Conservation (phyloP, 2,329 filamentous ascomycete species). For the Colletotrichum higginsianum region DNA sequence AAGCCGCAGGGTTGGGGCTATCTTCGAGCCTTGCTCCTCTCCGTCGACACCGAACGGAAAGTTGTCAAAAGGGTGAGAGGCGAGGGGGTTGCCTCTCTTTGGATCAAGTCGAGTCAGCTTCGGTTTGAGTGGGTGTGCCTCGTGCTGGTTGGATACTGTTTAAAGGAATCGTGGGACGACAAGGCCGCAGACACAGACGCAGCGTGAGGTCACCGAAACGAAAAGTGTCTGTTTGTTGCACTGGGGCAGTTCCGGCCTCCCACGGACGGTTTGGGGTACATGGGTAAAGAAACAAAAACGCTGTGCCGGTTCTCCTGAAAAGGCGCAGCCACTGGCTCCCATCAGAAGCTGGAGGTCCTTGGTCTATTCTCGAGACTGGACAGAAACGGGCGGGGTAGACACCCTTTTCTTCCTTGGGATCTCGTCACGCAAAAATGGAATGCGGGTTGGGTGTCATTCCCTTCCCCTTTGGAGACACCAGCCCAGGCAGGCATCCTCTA, state of each 20-base stretch:
- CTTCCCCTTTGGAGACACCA: conserved; percentile 10
- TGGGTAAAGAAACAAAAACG: too few species aligned
- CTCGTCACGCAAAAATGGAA: neutral
- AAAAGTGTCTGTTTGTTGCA: neutral
- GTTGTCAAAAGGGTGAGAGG: neutral
- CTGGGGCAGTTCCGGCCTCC: neutral
- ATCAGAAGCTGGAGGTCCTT: conserved; percentile 1
- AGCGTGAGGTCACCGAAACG: conserved; percentile 10
- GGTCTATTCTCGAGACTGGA: conserved; percentile 3
- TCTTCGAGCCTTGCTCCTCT: neutral
- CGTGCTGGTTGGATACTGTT: neutral
- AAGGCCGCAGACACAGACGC: neutral
- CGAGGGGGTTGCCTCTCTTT: neutral
- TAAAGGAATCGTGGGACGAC: conserved; percentile 12
- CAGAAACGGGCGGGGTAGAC: conserved; percentile 33
- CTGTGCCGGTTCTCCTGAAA: neutral
- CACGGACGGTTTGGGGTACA: conserved; percentile 1
- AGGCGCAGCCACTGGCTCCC: neutral
- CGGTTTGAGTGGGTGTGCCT: neutral
- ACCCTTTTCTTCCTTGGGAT: neutral
- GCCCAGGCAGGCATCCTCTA: neutral
- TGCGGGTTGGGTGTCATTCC: neutral
- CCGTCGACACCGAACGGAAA: neutral
- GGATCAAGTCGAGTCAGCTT: neutral
- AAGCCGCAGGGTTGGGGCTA: neutral